Evolutionary conservation across 2,329 filamentous ascomycete species (phyloP), one percentile per base, ranked within the genome.

Genomic region (Aspergillus pseudotamarii): DNA sequence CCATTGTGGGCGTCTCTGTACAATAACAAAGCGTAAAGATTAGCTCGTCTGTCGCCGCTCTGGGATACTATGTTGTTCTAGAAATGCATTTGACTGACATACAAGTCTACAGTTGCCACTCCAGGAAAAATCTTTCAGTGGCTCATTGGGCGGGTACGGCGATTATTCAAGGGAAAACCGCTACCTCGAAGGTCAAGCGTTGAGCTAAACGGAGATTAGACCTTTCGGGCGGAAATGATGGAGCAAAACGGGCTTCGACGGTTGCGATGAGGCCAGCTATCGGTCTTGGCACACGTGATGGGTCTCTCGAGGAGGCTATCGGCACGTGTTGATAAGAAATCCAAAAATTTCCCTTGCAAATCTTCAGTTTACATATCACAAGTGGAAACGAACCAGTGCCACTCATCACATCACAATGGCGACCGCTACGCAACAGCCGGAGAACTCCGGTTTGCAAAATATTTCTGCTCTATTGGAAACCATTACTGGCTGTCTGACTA

Each of bases 401-500:
- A 60, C 41, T 9, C 46, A 50, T 46, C 56, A 61, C 48, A 32
- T 36, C 48, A 65, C 61, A 63, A 76, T 76, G 72, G 69, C 72
- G 53, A 64, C 69, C 55, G 63, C 68, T 53, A 68, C 66, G 23
- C 64, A 66, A 19, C 62, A 66, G 51, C 21, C 62, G 4, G 61
- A 68, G 57, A 66, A 69, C 32, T 65, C 71, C 32, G 69, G 69
- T 62, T 59, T 68, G 32, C 66, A 67, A 32, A 72, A 60, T 58
- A 64, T 79, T 23, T 71, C 74, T 10, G 66, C 67, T 1, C 65
- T 79, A 2, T 68, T 81, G 2, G 71, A 78, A 30, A 75, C 68
- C 6, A 65, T 81, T 6, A 75, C 72, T 14, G 67, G 70, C 8
- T 80, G 75, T 63, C 66, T 81, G 0, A 75, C 65, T 45, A 73